phyloP scores from a whole-genome alignment of 2,329 filamentous ascomycete species.

The Pestalotiopsis fici region DNA sequence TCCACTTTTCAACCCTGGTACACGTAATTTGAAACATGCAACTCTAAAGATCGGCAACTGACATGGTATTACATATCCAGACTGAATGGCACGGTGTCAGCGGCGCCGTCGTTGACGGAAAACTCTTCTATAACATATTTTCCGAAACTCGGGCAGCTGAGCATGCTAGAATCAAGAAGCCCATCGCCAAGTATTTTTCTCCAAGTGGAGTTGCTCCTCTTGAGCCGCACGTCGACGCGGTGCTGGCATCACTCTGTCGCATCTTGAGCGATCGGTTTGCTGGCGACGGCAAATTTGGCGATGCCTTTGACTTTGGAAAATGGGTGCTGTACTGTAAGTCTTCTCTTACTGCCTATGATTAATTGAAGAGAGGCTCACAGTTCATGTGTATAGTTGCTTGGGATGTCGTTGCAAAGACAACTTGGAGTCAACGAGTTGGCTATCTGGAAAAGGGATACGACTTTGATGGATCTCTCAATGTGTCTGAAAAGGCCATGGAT shows the following conservation, averaged over 20 bases:
- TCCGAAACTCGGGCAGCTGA: constrained; percentile 30
- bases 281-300: constrained; percentile 18
- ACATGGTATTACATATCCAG: constrained; percentile 19
- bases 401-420: constrained; percentile 43
- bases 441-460: constrained; percentile 40
- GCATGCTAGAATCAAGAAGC: constrained; percentile 36
- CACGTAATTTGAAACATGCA: neutral
- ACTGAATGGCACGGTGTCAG: constrained; percentile 38
- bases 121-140: constrained; percentile 39
- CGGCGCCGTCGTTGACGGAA: constrained; percentile 32
- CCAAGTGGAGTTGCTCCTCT: constrained; percentile 23
- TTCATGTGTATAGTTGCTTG: constrained; percentile 26
- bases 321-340: constrained; percentile 41
- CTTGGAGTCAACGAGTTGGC: constrained; percentile 40
- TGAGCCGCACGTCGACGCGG: constrained; percentile 30
- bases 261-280: constrained; percentile 32
- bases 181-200: constrained; percentile 37
- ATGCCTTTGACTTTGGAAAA: constrained; percentile 35
- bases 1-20: neutral
- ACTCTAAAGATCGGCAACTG: neutral
- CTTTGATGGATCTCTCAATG: constrained; percentile 35
- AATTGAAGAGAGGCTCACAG: neutral
- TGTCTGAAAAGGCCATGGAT: constrained; percentile 32
- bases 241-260: neutral
- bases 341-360: neutral